Conservation (phyloP, 2,329 filamentous ascomycete species). For the Tolypocladium tropicale region DNA sequence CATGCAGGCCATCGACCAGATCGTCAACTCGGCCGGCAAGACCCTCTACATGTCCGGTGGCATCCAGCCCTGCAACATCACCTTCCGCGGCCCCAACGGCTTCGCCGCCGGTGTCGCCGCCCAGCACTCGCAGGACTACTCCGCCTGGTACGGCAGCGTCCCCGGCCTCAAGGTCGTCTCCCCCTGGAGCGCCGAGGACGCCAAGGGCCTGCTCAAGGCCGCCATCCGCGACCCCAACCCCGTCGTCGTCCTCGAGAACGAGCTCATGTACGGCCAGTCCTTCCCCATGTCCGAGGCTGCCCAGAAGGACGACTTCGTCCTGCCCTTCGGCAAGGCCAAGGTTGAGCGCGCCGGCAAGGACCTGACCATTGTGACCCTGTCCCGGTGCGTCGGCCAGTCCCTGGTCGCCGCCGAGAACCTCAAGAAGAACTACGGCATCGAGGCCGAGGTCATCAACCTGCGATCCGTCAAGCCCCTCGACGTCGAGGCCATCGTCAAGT, state of each 20-base stretch:
- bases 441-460: constrained; percentile 95
- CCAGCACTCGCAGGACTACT: constrained; percentile 98
- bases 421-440: constrained; percentile 93
- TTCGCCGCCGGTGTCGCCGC: constrained; percentile 92
- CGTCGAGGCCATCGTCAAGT: constrained; percentile 89
- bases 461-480: constrained; percentile 96
- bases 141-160: constrained; percentile 97
- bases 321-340: constrained; percentile 98
- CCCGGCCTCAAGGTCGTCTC: constrained; percentile 94
- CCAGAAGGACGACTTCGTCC: constrained; percentile 91
- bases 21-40: constrained; percentile 98
- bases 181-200: constrained; percentile 94
- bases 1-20: constrained; percentile 99
- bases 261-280: constrained; percentile 80
- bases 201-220: constrained; percentile 95
- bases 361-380: constrained; percentile 88
- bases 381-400: constrained; percentile 89
- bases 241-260: constrained; percentile 83
- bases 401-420: constrained; percentile 80
- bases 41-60: constrained; percentile 99
- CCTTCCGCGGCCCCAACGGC: constrained; percentile 97
- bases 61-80: constrained; percentile 99
- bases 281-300: constrained; percentile 98
- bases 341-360: constrained; percentile 95
- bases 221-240: constrained; percentile 98